Conservation (phyloP, 2,329 filamentous ascomycete species). For the Paecilomyces sp. region DNA sequence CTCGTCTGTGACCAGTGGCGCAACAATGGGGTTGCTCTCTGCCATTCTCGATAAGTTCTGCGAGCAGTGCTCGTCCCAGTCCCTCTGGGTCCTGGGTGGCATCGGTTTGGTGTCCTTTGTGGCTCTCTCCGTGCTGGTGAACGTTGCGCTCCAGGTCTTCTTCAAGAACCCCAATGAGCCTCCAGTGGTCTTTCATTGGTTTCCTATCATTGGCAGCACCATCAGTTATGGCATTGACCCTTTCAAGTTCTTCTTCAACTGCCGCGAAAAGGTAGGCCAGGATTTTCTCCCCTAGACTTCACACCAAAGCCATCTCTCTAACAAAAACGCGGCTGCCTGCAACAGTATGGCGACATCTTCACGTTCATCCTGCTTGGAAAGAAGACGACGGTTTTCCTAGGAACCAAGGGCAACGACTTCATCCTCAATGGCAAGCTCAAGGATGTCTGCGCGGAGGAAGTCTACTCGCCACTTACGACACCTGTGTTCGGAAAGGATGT, state of each 20-base stretch:
- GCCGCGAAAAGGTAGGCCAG: conserved; percentile 63
- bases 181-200: conserved; percentile 58
- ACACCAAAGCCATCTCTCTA: not conserved
- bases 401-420: conserved; percentile 80
- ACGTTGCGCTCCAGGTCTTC: conserved; percentile 72
- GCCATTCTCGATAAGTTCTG: conserved; percentile 38
- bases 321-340: not conserved
- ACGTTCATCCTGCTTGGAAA: conserved; percentile 83
- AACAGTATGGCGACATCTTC: conserved; percentile 78
- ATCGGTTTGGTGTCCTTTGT: conserved; percentile 43
- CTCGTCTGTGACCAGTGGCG: not conserved
- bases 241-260: conserved; percentile 56
- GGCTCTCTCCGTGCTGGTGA: conserved; percentile 59
- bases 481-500: conserved; percentile 76
- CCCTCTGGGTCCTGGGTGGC: conserved; percentile 38
- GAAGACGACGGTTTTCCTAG: conserved; percentile 80
- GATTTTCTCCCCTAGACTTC: not conserved
- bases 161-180: conserved; percentile 77
- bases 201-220: conserved; percentile 77
- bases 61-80: conserved; percentile 40
- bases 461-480: conserved; percentile 69
- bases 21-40: conserved; percentile 47
- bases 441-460: conserved; percentile 85
- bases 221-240: conserved; percentile 87
- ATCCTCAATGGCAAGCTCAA: conserved; percentile 87